phyloP scores from a whole-genome alignment of 1,139 yeast species.

The Debaryomyces singareniensis region DNA sequence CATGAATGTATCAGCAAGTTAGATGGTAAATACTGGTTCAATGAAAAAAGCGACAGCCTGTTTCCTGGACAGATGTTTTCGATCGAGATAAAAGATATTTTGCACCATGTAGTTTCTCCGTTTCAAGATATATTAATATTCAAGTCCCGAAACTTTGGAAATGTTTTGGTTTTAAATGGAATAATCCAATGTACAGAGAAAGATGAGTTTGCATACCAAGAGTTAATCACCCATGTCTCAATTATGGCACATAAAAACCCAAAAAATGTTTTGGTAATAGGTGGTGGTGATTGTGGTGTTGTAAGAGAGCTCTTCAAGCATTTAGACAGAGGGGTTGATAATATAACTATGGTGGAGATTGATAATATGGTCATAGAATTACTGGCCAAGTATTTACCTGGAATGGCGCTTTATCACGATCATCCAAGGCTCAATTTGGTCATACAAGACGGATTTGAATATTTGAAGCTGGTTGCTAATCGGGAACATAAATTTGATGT shows the following conservation, averaged over 20 bases:
- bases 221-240: conserved; percentile 79
- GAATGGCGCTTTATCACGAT: conserved; percentile 66
- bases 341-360: conserved; percentile 81
- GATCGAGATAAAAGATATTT: conserved; percentile 25
- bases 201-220: conserved; percentile 89
- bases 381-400: conserved; percentile 69
- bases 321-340: conserved; percentile 45
- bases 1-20: conserved; percentile 23
- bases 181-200: conserved; percentile 85
- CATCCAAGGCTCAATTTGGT: conserved; percentile 70
- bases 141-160: conserved; percentile 70
- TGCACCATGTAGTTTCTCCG: conserved; percentile 30
- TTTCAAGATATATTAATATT: conserved; percentile 58
- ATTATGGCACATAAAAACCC: conserved; percentile 71
- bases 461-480: conserved; percentile 39
- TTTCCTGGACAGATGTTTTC: conserved; percentile 45
- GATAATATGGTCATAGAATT: conserved; percentile 80
- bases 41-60: conserved; percentile 27
- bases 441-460: conserved; percentile 88
- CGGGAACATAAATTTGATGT: conserved; percentile 55
- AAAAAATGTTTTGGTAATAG: conserved; percentile 72
- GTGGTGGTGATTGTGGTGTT: conserved; percentile 96
- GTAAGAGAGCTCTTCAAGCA: conserved; percentile 82
- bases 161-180: conserved; percentile 80
- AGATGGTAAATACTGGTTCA: conserved; percentile 33